These are phyloP conservation scores for Waltergamsia citrina DNA, from an alignment of 2,329 filamentous ascomycete genomes.

Conservation along the genomic window DNA sequence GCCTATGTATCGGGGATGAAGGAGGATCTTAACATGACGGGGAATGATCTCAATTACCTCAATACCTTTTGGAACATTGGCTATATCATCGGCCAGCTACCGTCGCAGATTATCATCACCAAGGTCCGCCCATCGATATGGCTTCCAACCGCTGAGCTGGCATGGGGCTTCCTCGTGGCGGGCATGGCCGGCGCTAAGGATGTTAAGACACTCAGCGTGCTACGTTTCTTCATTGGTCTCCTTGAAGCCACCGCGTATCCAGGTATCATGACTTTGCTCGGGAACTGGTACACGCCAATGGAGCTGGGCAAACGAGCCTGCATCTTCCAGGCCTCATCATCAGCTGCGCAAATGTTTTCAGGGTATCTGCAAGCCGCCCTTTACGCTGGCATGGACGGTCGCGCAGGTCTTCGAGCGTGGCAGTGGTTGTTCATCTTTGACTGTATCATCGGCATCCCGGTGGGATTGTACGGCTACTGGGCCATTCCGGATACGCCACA, in stretches of 20 bases:
- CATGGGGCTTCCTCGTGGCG: constrained; percentile 17
- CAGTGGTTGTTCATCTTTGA: constrained; percentile 37
- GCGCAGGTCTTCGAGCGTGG: constrained; percentile 27
- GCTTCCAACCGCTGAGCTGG: constrained; percentile 22
- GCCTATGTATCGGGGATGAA: constrained; percentile 32
- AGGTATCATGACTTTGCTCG: constrained; percentile 23
- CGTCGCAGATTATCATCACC: constrained; percentile 25
- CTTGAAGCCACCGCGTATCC: constrained; percentile 23
- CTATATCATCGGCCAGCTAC: constrained; percentile 38
- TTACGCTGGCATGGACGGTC: constrained; percentile 26
- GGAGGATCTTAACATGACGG: constrained; percentile 38
- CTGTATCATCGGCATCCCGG: constrained; percentile 20
- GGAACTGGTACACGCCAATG: constrained; percentile 28
- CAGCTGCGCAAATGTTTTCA: constrained; percentile 29
- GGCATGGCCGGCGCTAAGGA: constrained; percentile 24
- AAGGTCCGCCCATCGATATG: constrained; percentile 24
- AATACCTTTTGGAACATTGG: constrained; percentile 45
- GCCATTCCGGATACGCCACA: constrained; percentile 21
- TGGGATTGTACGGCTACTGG: constrained; percentile 20
- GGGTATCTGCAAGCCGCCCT: constrained; percentile 32
- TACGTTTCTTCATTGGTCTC: constrained; percentile 30
- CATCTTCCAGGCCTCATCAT: constrained; percentile 27
- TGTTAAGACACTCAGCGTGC: constrained; percentile 19
- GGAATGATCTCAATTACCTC: constrained; percentile 43
- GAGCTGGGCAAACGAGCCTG: constrained; percentile 29